A percentile compares a stretch with the other conserved stretches of the same genome.
Evolutionary conservation across 345 rosid species (phyloP).

Genomic region (Adansonia digitata): DNA sequence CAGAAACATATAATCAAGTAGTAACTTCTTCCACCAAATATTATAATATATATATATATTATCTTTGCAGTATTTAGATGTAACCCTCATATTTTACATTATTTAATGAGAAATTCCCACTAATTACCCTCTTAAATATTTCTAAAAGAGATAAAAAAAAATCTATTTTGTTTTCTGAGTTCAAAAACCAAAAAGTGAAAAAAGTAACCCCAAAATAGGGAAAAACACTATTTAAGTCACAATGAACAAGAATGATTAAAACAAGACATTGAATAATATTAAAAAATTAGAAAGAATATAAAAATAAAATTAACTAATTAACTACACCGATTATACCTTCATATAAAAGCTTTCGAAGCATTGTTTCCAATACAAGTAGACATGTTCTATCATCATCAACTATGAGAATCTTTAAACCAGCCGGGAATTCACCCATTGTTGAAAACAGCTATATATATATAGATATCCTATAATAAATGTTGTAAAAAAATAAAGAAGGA

Average conservation of each 20-base stretch:
- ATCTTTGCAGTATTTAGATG: too few relatives aligned
- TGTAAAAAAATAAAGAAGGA: too few relatives aligned
- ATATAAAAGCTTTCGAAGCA: not conserved
- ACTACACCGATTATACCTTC: too few relatives aligned
- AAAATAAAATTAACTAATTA: too few relatives aligned
- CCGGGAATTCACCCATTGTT: not conserved
- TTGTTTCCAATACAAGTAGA: constrained; percentile 1
- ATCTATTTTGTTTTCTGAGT: not conserved
- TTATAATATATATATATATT: too few relatives aligned
- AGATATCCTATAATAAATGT: too few relatives aligned
- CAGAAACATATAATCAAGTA: not conserved
- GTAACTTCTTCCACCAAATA: too few relatives aligned
- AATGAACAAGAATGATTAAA: not conserved
- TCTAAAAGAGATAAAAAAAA: not conserved
- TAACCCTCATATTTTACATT: too few relatives aligned
- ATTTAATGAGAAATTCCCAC: too few relatives aligned
- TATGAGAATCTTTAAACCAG: not conserved
- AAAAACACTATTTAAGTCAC: not conserved
- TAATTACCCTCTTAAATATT: too few relatives aligned
- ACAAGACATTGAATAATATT: not conserved
- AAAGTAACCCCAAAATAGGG: not conserved
- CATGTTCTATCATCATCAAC: not conserved
- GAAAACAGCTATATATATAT: too few relatives aligned
- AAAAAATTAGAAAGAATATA: not conserved
- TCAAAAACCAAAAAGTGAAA: not conserved